Evolutionary conservation across 768 basidiomycete genomes (phyloP).

Genomic region (Rhodocollybia butyracea): DNA sequence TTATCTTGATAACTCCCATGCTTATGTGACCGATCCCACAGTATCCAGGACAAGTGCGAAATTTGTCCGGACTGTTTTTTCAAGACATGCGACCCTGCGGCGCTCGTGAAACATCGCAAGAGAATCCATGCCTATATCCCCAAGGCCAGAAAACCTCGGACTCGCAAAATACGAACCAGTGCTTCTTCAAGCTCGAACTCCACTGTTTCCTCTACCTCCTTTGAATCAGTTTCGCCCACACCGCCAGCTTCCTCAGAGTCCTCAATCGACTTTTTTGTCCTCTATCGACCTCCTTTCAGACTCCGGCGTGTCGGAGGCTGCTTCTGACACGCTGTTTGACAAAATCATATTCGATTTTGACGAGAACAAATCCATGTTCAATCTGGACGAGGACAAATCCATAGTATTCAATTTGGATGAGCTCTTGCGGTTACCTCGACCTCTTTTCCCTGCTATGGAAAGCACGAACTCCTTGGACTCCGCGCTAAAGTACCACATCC

Average conservation of each 20-base stretch:
- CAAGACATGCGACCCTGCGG: not conserved
- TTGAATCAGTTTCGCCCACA: not conserved
- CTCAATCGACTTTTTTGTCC: not conserved
- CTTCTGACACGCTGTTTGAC: no score
- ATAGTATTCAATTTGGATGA: not conserved
- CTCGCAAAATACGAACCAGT: not conserved
- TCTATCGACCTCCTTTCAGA: not conserved
- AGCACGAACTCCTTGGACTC: not conserved
- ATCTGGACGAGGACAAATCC: not conserved
- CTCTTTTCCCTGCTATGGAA: not conserved
- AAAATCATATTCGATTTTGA: no score
- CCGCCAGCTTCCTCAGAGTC: not conserved
- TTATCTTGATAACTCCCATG: not conserved
- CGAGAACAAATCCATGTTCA: not conserved
- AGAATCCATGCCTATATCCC: conserved; percentile 4
- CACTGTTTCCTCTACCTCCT: not conserved
- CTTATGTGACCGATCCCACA: not conserved
- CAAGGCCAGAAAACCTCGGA: not conserved
- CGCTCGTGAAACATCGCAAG: conserved; percentile 3
- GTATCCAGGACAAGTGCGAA: not conserved
- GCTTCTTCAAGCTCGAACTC: not conserved
- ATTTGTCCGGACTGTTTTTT: not conserved
- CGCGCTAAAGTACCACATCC: not conserved
- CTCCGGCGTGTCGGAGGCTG: no score
- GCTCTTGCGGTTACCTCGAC: not conserved